Base-by-base conservation (phyloP, 2,329 filamentous ascomycete species). In the Trichoderma sp. region DNA sequence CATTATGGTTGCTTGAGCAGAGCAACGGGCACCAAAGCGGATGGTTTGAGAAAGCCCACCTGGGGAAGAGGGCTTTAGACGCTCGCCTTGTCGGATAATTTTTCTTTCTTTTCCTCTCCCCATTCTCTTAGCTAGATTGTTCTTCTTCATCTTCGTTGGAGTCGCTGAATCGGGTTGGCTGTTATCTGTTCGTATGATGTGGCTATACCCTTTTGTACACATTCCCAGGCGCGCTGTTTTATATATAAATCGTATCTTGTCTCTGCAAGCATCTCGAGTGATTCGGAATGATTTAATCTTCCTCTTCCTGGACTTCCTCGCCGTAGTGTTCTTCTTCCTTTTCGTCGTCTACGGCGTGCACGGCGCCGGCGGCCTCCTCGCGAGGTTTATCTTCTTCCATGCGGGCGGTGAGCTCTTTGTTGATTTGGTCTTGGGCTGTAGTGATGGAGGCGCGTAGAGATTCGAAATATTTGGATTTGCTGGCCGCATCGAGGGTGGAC, bases 271-370 rank as follows among this genome's bases (percentile, higher is more conserved):
- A n/a, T 35, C 29, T 32, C 17, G 12, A 7, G 15, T 19, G 27
- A 19, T 10, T 9, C 10, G 6, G 32, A 15, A 10, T 17, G 32
- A 8, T 60, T 67, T 45, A 68, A 70, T 78, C 77, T 37, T 86
- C 86, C 66, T 91, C 90, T 50, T 91, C 89, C 59, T 90, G 88
- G 13, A 89, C 86, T 77, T 97, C 93, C 78, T 97, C 93, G 57
- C 93, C 93, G 76, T 97, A 97, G 75, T 93, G 91, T 73, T 92
- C 87, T 75, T 93, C 91, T 75, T 89, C 88, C 70, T 85, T 84
- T 12, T 78, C 82, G 69, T 89, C 87, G 69, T 87, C 84, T 10
- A 82, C 74, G 68, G 74, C 58, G 6, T 29, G 25, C 2, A 29
- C 17, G 12, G 32, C 15, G 22, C 54, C 63, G 0, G 65, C 39